phyloP scores from a whole-genome alignment of 768 basidiomycete genomes.

The Rhodosporidiobolus sp. region DNA sequence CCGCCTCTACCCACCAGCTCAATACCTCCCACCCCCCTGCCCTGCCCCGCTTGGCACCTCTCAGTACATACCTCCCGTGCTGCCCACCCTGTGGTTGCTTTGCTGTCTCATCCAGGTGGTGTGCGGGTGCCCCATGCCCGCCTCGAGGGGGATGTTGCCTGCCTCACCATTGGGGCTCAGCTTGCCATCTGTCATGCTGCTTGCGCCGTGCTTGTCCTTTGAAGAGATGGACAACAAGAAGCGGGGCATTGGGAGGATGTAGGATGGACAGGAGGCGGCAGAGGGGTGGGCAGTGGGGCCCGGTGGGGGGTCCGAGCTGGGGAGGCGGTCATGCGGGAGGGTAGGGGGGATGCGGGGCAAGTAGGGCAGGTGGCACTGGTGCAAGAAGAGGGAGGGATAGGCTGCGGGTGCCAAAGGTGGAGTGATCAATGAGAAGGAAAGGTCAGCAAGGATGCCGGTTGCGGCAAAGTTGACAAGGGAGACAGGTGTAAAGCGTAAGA shows the following conservation, averaged over 20 bases:
- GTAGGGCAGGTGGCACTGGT: slow-evolving; percentile 31
- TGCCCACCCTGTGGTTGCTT: background rate
- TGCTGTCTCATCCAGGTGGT: background rate
- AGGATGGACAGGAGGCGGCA: background rate
- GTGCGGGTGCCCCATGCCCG: background rate
- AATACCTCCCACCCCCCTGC: background rate
- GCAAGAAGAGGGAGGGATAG: slow-evolving; percentile 30
- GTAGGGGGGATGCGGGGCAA: slow-evolving; percentile 33
- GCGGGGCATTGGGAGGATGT: background rate
- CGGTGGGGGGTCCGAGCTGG: background rate
- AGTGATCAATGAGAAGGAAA: background rate
- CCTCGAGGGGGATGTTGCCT: background rate
- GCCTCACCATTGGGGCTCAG: background rate
- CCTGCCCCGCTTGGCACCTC: no score
- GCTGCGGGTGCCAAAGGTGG: slow-evolving; percentile 13
- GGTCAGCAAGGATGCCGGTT: background rate
- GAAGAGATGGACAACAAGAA: background rate
- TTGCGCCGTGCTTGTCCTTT: background rate
- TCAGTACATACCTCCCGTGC: background rate
- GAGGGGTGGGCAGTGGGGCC: no score
- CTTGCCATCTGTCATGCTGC: background rate
- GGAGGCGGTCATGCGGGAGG: background rate
- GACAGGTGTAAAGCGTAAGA: no score
- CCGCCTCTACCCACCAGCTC: background rate
- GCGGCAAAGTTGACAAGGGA: no score